Conservation (phyloP, 1,284 basidiomycete species). For the Melampsora abietis-canadensis region DNA sequence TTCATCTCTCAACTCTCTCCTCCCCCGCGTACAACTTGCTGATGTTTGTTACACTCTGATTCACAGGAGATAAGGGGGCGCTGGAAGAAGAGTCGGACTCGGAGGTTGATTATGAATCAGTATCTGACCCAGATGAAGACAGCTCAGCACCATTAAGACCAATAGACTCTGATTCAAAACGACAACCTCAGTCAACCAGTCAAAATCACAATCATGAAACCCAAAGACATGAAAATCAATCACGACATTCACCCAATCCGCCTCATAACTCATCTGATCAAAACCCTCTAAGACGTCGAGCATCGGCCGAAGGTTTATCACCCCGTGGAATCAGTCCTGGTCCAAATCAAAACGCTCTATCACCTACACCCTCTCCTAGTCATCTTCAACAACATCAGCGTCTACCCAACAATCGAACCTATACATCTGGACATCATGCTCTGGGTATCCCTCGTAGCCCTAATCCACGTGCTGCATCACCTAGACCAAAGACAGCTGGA, state of each 20-base stretch:
- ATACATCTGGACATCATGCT: background rate
- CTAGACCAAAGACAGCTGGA: conserved; percentile 4
- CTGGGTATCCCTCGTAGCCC: background rate
- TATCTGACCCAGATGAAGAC: conserved; percentile 31
- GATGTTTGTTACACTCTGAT: background rate
- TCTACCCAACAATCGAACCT: background rate
- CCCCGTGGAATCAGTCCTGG: no score
- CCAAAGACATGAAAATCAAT: no score
- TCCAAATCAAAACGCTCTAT: background rate
- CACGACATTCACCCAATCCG: no score
- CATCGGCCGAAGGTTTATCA: background rate
- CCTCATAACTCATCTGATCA: no score
- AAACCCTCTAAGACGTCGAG: background rate
- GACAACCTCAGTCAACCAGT: no score
- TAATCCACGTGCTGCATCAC: background rate
- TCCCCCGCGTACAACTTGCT: background rate
- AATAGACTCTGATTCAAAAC: background rate
- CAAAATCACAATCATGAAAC: no score
- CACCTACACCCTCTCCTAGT: background rate
- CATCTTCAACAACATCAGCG: background rate
- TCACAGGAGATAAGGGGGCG: conserved; percentile 2
- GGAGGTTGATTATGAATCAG: conserved; percentile 39
- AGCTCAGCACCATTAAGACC: background rate
- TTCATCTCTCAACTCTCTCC: background rate
- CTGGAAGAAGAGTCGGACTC: conserved; percentile 27